Evolutionary conservation across 163 green algal species (phyloP), one percentile per base, ranked within the genome.

Genomic region (Scenedesmus sp.): DNA sequence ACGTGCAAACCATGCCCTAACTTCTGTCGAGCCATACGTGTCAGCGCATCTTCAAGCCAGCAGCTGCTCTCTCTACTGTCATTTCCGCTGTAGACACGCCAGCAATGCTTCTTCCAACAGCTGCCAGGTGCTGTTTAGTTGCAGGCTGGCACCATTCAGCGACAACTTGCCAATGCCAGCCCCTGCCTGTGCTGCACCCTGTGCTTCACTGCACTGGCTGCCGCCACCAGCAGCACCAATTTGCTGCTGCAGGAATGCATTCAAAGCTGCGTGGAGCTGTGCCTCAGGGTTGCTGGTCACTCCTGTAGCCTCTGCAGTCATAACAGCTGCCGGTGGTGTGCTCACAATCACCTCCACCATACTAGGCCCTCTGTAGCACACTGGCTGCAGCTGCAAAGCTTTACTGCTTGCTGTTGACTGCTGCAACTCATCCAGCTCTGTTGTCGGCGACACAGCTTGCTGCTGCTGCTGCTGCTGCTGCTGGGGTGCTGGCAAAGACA

Each of bases 321-420:
- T 52, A 23, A 52, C 70, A 79, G 23, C 34, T 46, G 34, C 34
- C 34, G 34, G 5, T 79, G 70, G 23, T 52, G 70, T 52, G 5
- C 70, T 84, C 46, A 94, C 4, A 15, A 95, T 95, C 3, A 95
- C 10, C 79, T 95, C 93, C 67, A 92, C 73, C 13, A 89, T 60
- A 82, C 92, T 95, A 18, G 90, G 55, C 2, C 86, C 18, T 67
- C 87, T 77, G 59, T 94, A 95, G 15, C 13, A 91, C 55, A n/a
- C 82, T 15, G 7, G 83, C 84, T 8, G 55, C 59, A 9, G 88
- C 59, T 46, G 20, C 18, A 57, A 23, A 1, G 16, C 57, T 26
- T 26, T 34, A 1, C 59, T 67, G 26, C 84, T 46, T 79, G 73
- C 84, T 93, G 70, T 23, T 79, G 70, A 46, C 70, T 79, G 70